Evolutionary conservation across 371 early-diverging fungal genomes (phyloP), one percentile per base, ranked within the genome.

Genomic region (Haplosporangium sp.): DNA sequence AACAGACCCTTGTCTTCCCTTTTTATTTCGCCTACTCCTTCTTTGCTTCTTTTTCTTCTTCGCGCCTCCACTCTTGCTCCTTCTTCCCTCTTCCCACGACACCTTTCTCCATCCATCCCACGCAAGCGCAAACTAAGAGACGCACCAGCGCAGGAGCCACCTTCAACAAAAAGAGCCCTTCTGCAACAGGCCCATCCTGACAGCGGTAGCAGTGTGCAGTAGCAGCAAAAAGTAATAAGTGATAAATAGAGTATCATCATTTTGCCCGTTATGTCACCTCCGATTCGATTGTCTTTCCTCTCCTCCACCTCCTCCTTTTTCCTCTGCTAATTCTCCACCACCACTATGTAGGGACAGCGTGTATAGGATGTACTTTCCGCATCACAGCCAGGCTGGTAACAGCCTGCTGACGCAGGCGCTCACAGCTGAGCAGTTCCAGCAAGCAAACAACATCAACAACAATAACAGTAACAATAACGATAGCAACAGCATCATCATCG

Each of bases 361-460:
- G 16, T n/a, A 55, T 18, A 46, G 11, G n/a, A 72, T 73, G 67
- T 62, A 67, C 41, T 23, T 68, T 3, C 45, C 69, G 21, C 42
- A 69, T 5, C 64, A 64, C 18, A 68, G 50, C 45, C 59, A 53
- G 40, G 13, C 59, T 37, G 64, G 51, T 42, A 54, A 55, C 50
- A 77, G 77, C 48, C 67, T 77, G 64, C 55, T 77, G 40, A 77
- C 72, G 1, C 67, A 68, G 52, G 68, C 77, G 2, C 52, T 77
- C 38, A 53, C 67, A 11, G 61, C 77, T 2, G 72, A 72, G 47
- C 71, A 76, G 46, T 18, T 40, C 38, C 70, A 76, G 41, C 51
- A n/a, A 46, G 61, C 37, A 57, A 61, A 16, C 69, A 56, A 20
- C 67, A 59, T 20, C 63, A 63, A 13, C 65, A 64, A 3, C 65